Base-by-base conservation (phyloP, 164 flowering plant genomes). In the Vitis cinerea region DNA sequence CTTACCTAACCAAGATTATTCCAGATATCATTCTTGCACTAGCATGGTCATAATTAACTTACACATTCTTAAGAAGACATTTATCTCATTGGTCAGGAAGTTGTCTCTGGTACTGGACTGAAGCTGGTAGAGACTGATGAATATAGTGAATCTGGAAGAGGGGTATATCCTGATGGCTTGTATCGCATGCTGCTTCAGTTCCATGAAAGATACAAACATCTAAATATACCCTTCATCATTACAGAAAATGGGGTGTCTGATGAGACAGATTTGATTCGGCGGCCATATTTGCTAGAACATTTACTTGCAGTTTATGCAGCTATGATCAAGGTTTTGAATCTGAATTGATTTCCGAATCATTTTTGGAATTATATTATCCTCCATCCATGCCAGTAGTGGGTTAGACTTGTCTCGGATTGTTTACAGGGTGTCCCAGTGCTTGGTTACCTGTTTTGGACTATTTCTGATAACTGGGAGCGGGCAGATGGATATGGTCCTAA, bases 401-500 rank as follows among this genome's bases (percentile, higher is more conserved):
- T 50, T 53, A 23, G 69, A 67, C 62, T 30, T 54, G 19, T 71
- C 27, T 14, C 19, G 10, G 8, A 15, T 63, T 37, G 19, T 68
- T 59, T 74, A 19, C 65, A 95, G 99, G 99, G 99, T 69, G 97
- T 95, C 17, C 97, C 82, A 52, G 87, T 95, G 58, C 82, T 91
- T 73, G 99, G 98, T 55, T 95, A 95, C 74, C 73, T 95, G 65
- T 93, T 93, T 75, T 95, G 99, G 99, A 95, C 99, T 56, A 89
- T 84, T 55, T 93, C 98, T 67, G 99, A 95, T 68, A 95, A 95
- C 65, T 95, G 99, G 99, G 99, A 95, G 78, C 91, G 99, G 99
- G 98, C 99, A 50, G 99, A 95, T 83, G 98, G 99, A 12, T 95
- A 95, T 87, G 99, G 99, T 54, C 99, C 99, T 44, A 95, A 95